Percentiles rank a stretch among this genome's conserved stretches.
Conservation (phyloP, 345 rosid genomes). For the Mangifera indica region DNA sequence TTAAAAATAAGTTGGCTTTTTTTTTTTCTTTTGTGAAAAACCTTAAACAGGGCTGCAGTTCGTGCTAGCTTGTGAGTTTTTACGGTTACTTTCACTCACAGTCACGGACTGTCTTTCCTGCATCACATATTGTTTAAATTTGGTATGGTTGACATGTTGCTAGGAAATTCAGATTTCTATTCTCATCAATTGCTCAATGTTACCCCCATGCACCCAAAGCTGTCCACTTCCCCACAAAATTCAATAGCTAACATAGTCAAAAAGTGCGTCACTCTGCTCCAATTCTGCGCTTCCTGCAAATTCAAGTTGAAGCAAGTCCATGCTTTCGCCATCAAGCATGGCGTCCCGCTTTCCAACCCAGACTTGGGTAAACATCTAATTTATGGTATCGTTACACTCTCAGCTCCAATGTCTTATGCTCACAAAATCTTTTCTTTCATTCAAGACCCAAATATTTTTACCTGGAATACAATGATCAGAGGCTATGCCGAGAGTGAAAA, state of each 20-base stretch:
- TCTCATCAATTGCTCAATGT: too few relatives aligned
- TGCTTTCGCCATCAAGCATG: slow-evolving; percentile 66
- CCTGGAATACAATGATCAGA: slow-evolving; percentile 80
- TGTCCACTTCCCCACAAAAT: slow-evolving; percentile 13
- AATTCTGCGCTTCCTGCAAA: slow-evolving; percentile 43
- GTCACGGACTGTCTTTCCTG: too few relatives aligned
- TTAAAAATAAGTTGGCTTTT: too few relatives aligned
- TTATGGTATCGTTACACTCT: slow-evolving; percentile 50
- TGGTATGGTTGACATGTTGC: too few relatives aligned
- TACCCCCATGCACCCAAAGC: neutral
- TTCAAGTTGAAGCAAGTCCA: slow-evolving; percentile 61
- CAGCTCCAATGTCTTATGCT: slow-evolving; percentile 63
- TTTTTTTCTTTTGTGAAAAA: too few relatives aligned
- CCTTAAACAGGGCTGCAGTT: too few relatives aligned
- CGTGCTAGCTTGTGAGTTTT: too few relatives aligned
- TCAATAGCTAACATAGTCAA: slow-evolving; percentile 28
- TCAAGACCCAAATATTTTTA: slow-evolving; percentile 49
- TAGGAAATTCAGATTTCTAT: too few relatives aligned
- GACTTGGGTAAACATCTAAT: slow-evolving; percentile 61
- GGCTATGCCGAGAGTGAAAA: slow-evolving; percentile 68
- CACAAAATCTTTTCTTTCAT: slow-evolving; percentile 47
- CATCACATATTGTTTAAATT: too few relatives aligned
- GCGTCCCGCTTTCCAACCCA: slow-evolving; percentile 41
- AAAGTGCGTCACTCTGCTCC: slow-evolving; percentile 56
- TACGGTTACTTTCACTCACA: too few relatives aligned